Evolutionary conservation across 2,329 filamentous ascomycete genomes (phyloP), one percentile per base, ranked within the genome.

Genomic region (Aureobasidium sp.): DNA sequence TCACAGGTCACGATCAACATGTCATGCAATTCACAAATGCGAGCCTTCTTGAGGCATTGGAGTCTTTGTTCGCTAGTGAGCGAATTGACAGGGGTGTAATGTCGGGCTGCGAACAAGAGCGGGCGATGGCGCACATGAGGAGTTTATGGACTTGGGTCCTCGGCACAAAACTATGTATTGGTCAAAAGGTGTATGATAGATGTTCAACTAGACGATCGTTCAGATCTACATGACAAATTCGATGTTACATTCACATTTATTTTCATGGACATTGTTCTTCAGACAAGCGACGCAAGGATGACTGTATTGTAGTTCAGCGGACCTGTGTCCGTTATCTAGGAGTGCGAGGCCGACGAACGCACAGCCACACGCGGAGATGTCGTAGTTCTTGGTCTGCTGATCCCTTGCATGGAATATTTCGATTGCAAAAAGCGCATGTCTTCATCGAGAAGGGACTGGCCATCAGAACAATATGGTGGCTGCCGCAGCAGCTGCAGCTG

Each of bases 1-100:
- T 58, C 42, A 25, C 31, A 58, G 55, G 55, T 58, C n/a, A 58
- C 42, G 55, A 58, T 48, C 41, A 47, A 58, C 41, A 48, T 17
- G 41, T 58, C 27, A 57, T 36, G 53, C 41, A 57, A 45, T 44
- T 25, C 42, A 42, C 20, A 27, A 12, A 29, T 3, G 51, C 51
- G 37, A 29, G 31, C 11, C 31, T 42, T 20, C 14, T 5, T n/a
- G 22, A 25, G 22, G 31, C 3, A 25, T 31, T 55, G 25, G 51
- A 42, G 22, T 27, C 12, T 41, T 29, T 41, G 3, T 36, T 53
- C 22, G 36, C 22, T 17, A 41, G 20, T 39, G 31, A 25, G 34
- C 34, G 22, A 41, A 29, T 14, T 12, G 25, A 20, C 51, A 55
- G 20, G 37, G 37, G 29, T 55, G 25, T 37, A 20, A 2, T 31